Percentiles rank a stretch among this genome's conserved stretches.
phyloP scores from a whole-genome alignment of 805 yeast genomes.

The Metahyphopichia silvanorum region DNA sequence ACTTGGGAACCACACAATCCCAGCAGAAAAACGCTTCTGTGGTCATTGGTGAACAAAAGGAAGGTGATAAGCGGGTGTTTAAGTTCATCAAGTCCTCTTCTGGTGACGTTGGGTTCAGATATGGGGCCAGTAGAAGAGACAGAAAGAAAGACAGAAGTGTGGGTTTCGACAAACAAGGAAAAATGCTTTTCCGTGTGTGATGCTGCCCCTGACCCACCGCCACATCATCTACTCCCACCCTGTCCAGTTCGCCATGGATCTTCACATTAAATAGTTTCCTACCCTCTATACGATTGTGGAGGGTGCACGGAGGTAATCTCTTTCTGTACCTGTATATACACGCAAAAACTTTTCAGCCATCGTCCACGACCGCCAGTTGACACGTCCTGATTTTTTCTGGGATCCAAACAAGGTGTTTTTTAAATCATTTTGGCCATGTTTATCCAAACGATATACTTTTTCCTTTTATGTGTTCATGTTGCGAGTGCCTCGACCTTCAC shows the following conservation, averaged over 20 bases:
- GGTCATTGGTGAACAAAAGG: slow-evolving; percentile 52
- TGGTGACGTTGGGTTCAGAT: slow-evolving; percentile 86
- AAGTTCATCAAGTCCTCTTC: slow-evolving; percentile 74
- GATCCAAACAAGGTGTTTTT: not conserved
- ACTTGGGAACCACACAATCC: slow-evolving; percentile 18
- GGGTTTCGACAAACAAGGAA: slow-evolving; percentile 68
- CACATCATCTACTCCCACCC: too few relatives aligned
- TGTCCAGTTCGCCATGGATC: too few relatives aligned
- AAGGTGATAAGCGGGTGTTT: slow-evolving; percentile 71
- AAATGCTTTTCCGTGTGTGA: slow-evolving; percentile 38
- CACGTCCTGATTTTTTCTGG: slow-evolving; percentile 5
- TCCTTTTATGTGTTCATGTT: too few relatives aligned
- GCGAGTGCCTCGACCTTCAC: slow-evolving; percentile 66
- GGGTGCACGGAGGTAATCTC: too few relatives aligned
- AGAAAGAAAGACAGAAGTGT: slow-evolving; percentile 77
- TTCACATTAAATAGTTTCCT: too few relatives aligned
- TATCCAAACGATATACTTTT: not conserved
- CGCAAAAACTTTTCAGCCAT: not conserved
- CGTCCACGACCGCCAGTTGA: slow-evolving; percentile 2
- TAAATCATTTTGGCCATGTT: too few relatives aligned
- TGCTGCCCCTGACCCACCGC: too few relatives aligned
- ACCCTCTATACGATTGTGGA: too few relatives aligned
- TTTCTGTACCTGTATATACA: too few relatives aligned
- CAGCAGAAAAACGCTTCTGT: slow-evolving; percentile 24
- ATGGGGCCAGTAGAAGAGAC: slow-evolving; percentile 89